phyloP scores from a whole-genome alignment of 192 early-diverging fungal species.

The Dissophora globulifera region DNA sequence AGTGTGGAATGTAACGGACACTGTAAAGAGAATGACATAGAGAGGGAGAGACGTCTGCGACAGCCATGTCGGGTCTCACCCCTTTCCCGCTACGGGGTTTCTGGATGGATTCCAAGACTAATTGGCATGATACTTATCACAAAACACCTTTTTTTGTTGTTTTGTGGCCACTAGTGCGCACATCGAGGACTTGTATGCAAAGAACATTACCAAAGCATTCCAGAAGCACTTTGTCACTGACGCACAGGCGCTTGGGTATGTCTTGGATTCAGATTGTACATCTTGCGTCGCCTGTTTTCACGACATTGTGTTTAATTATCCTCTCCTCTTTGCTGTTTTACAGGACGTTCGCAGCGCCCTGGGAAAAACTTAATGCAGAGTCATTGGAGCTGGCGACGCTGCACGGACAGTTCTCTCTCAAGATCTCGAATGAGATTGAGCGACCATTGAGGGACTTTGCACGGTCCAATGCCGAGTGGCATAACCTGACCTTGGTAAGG shows the following conservation, averaged over 20 bases:
- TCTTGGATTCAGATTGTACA: too few relatives aligned
- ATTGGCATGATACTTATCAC: not conserved
- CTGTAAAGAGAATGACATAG: too few relatives aligned
- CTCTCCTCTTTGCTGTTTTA: not conserved
- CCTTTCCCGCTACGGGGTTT: not conserved
- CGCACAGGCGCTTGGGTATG: slow-evolving; percentile 57
- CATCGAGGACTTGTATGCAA: slow-evolving; percentile 63
- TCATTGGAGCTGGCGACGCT: slow-evolving; percentile 29
- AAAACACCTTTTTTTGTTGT: not conserved
- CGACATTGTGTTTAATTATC: not conserved
- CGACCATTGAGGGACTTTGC: slow-evolving; percentile 36
- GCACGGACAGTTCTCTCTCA: slow-evolving; percentile 42
- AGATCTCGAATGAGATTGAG: slow-evolving; percentile 47
- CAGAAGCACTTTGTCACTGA: slow-evolving; percentile 59
- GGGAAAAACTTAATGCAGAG: slow-evolving; percentile 45
- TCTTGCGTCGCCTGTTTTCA: too few relatives aligned
- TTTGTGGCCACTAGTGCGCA: slow-evolving; percentile 47
- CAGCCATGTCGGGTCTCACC: not conserved
- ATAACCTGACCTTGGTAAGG: slow-evolving; percentile 36
- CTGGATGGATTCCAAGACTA: slow-evolving; percentile 1
- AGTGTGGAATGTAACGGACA: too few relatives aligned
- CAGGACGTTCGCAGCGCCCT: slow-evolving; percentile 43
- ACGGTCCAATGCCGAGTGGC: slow-evolving; percentile 41
- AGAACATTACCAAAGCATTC: slow-evolving; percentile 57
- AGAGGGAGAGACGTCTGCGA: not conserved